These are phyloP conservation scores for Trametes hirsuta DNA, from an alignment of 1,284 basidiomycete species.

Conservation along the genomic window DNA sequence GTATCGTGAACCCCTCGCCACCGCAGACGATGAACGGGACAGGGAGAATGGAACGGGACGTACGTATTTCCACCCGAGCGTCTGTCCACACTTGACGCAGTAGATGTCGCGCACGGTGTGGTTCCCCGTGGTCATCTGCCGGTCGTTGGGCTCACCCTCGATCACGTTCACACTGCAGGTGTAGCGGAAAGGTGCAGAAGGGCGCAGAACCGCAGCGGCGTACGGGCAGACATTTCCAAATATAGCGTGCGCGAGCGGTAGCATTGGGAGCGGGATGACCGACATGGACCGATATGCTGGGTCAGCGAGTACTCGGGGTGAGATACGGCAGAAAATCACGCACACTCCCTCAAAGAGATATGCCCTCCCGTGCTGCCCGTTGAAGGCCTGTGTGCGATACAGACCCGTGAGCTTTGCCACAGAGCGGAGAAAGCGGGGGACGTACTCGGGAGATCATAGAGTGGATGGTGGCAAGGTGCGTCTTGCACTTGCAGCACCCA, in stretches of 20 bases:
- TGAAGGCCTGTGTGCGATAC: constrained; percentile 69
- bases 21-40: not conserved
- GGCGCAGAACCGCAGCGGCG: constrained; percentile 4
- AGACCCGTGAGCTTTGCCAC: constrained; percentile 9
- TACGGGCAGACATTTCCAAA: constrained; percentile 10
- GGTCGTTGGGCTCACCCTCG: constrained; percentile 86
- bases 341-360: constrained; percentile 93
- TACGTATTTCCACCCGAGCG: constrained; percentile 98
- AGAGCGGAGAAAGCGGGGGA: constrained; percentile 16
- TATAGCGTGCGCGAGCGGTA: constrained; percentile 10
- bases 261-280: constrained; percentile 1
- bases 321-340: constrained; percentile 38
- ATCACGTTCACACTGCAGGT: constrained; percentile 81
- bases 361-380: constrained; percentile 93
- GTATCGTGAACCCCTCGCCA: not conserved
- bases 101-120: constrained; percentile 96
- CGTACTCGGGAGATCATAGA: constrained; percentile 89
- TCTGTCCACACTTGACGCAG: constrained; percentile 86
- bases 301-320: constrained; percentile 4
- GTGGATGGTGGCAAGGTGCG: constrained; percentile 92
- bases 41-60: constrained; percentile 38
- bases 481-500: constrained; percentile 89
- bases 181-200: constrained; percentile 1
- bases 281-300: not conserved
- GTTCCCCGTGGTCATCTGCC: constrained; percentile 95